Evolutionary conservation across 805 yeast species (phyloP), one percentile per base, ranked within the genome.

Genomic region (Priceomyces haplophilus): DNA sequence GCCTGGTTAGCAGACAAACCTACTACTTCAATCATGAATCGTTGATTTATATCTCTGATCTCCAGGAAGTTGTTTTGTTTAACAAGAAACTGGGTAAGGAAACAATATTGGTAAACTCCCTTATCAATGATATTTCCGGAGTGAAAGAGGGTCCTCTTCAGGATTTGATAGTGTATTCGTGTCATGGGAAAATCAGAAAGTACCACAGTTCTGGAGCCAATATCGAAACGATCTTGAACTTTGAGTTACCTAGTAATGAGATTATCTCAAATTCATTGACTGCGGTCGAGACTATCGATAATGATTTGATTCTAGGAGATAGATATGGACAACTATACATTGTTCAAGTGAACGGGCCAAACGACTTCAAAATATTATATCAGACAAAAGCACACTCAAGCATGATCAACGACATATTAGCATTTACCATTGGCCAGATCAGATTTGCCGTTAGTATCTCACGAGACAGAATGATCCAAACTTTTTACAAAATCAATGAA

Each of bases 381-480:
- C 59, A 55, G 5, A 53, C 64, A 0, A 70, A 74, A 34, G 79
- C 80, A 0, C 83, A 80, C 48, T 75, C 78, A 18, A 75, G 80
- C 6, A 59, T 75, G 8, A 58, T 79, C 12, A 79, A 76, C 45
- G 80, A 73, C 34, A 51, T 78, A 1, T 42, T 57, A 1, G 62
- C 56, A 39, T 73, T 75, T 42, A 52, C 57, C 34, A 42, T 62
- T 3, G 61, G 47, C 0, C 46, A 47, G 0, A 19, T 27, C n/a
- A 52, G 61, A 29, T 65, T 74, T 37, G 52, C 75, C 3, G 69
- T 71, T 15, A 72, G 79, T 31, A 73, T 76, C 20, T 77, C 84
- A 1, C 59, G 87, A 33, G 88, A 82, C 54, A 54, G 88, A 40
- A 82, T 81, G 68, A 72, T 82, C 23, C 88, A 82, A 54, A 54